Base-by-base conservation (phyloP, 306 rosid genomes). In the Vigna nakashimae region DNA sequence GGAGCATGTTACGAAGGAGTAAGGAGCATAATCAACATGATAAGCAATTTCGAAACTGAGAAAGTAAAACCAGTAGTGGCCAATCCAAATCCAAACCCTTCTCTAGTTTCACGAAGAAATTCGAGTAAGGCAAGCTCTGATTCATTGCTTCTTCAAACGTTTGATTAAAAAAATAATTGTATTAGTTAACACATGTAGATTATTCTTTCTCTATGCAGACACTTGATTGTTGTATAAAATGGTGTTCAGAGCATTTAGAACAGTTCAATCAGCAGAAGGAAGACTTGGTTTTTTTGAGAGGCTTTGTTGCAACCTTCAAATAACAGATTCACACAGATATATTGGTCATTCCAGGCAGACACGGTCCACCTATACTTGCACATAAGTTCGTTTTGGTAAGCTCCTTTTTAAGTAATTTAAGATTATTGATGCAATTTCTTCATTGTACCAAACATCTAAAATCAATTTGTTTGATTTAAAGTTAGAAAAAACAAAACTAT, bases 1-100 rank as follows among this genome's bases (percentile, higher is more conserved):
- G 90, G 81, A 49, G 51, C 89, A 16, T 94, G 97, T 74, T 91
- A 81, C 60, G 97, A 90, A 79, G 98, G 95, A 74, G 97, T 97
- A 4, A 87, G 76, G 68, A 86, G 53, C 88, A 75, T 92, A 9
- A 81, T 90, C 79, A 74, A 66, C 77, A 75, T 87, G 83, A 79
- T 92, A 51, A 84, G 78, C 75, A 82, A 74, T 78, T 75, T 73
- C 20, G 83, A 94, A 80, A 73, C 8, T 74, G 89, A 90, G 32
- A 69, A 80, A 73, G 51, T 78, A 60, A 32, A 80, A 78, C 52
- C 62, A 36, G 14, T 20, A 62, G 60, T 75, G 66, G 56, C 73
- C 2, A 50, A 55, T 53, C 22, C 30, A 18, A 59, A 59, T 59
- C 50, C 68, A 3, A 70, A 60, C 10, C 70, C 7, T 22, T 71